Evolutionary conservation across 129 eudicot species (phyloP).

Genomic region (Heracleum sosnowskyi): DNA sequence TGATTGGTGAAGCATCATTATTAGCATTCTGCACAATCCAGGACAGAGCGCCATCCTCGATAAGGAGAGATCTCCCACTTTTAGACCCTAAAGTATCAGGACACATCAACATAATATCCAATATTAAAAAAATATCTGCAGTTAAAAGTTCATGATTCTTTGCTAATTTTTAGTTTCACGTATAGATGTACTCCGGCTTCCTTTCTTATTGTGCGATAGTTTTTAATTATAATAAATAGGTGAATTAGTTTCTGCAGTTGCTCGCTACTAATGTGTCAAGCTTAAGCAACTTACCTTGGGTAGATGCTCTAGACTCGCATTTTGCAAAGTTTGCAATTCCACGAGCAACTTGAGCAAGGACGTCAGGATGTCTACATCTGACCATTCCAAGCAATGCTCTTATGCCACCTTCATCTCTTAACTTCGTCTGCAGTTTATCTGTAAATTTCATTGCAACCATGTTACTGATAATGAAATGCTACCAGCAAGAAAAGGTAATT

Average conservation of each 20-base stretch:
- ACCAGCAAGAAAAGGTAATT: not conserved
- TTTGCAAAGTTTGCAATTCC: constrained; percentile 94
- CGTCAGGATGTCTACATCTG: constrained; percentile 87
- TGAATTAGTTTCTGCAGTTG: not conserved
- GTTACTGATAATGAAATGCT: not conserved
- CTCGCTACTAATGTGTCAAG: not conserved
- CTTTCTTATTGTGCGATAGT: not conserved
- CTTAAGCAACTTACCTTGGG: constrained; percentile 53
- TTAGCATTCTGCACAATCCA: constrained; percentile 91
- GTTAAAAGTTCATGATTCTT: not conserved
- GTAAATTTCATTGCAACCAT: not conserved
- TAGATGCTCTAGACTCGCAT: constrained; percentile 88
- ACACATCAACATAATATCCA: not conserved
- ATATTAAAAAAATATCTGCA: not conserved
- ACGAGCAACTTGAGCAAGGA: constrained; percentile 95
- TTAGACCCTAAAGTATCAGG: constrained; percentile 39
- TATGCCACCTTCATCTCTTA: constrained; percentile 84
- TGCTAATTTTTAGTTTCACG: not conserved
- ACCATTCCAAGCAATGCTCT: constrained; percentile 90
- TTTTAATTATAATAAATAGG: not conserved
- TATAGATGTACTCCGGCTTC: not conserved
- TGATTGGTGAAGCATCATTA: constrained; percentile 80
- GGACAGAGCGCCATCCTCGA: constrained; percentile 78
- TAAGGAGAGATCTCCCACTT: constrained; percentile 64
- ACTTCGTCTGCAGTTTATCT: constrained; percentile 69